Conservation (phyloP, 257 asterid genomes). For the Jasminum sambac region DNA sequence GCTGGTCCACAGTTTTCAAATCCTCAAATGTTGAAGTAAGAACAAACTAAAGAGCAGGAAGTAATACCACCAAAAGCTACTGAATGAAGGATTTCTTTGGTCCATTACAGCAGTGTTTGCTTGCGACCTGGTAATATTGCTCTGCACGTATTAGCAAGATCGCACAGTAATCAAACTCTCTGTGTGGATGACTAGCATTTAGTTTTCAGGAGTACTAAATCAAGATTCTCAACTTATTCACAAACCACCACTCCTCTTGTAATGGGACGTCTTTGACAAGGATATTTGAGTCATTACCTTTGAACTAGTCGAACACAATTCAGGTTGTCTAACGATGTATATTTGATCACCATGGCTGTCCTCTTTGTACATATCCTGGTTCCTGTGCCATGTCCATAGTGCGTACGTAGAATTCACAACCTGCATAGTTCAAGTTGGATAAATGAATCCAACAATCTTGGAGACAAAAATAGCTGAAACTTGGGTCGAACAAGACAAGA, state of each 20-base stretch:
- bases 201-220: not conserved
- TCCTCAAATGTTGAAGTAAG: constrained; percentile 8
- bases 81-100: constrained; percentile 5
- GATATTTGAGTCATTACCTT: constrained; percentile 24
- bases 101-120: constrained; percentile 19
- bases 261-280: not conserved
- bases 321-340: constrained; percentile 80
- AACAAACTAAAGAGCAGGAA: not conserved
- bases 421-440: constrained; percentile 32
- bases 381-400: constrained; percentile 96
- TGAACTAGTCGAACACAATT: constrained; percentile 42
- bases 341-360: constrained; percentile 70
- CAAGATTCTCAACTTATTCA: not conserved
- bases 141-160: constrained; percentile 16
- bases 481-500: not conserved
- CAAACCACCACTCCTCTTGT: not conserved
- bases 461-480: not conserved
- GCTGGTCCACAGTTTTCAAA: not conserved
- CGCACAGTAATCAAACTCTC: not conserved
- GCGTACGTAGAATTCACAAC: constrained; percentile 75
- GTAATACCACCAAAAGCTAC: not conserved
- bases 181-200: not conserved
- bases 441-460: not conserved
- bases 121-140: not conserved
- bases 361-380: constrained; percentile 63